phyloP scores from a whole-genome alignment of 768 basidiomycete species.

The Podaxis pistillaris region DNA sequence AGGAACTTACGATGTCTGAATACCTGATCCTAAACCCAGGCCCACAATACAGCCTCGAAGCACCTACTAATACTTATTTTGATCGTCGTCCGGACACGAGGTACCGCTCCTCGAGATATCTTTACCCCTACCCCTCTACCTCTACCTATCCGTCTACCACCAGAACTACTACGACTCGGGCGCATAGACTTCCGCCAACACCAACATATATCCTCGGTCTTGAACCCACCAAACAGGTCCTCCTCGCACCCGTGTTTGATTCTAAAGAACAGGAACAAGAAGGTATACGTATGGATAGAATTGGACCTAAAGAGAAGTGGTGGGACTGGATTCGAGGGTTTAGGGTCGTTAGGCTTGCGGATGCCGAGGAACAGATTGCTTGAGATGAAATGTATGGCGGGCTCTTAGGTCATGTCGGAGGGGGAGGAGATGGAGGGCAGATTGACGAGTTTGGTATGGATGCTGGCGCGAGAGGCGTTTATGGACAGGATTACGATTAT shows the following conservation, averaged over 20 bases:
- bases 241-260: slow-evolving; percentile 2
- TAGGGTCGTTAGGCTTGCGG: neutral
- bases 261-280: neutral
- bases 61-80: no score
- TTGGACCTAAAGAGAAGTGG: slow-evolving; percentile 1
- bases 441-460: neutral
- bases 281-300: neutral
- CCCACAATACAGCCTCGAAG: neutral
- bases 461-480: neutral
- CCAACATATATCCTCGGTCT: slow-evolving; percentile 7
- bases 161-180: neutral
- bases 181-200: neutral
- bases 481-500: neutral
- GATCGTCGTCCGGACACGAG: no score
- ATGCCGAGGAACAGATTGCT: neutral
- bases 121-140: neutral
- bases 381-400: neutral
- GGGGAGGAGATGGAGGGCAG: neutral
- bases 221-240: neutral
- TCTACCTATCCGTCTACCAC: neutral
- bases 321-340: slow-evolving; percentile 7
- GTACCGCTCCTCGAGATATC: no score
- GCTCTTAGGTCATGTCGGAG: neutral
- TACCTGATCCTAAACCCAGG: slow-evolving; percentile 3
- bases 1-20: slow-evolving; percentile 8